phyloP scores from a whole-genome alignment of 1,284 basidiomycete genomes.

The Puccinia triticina region DNA sequence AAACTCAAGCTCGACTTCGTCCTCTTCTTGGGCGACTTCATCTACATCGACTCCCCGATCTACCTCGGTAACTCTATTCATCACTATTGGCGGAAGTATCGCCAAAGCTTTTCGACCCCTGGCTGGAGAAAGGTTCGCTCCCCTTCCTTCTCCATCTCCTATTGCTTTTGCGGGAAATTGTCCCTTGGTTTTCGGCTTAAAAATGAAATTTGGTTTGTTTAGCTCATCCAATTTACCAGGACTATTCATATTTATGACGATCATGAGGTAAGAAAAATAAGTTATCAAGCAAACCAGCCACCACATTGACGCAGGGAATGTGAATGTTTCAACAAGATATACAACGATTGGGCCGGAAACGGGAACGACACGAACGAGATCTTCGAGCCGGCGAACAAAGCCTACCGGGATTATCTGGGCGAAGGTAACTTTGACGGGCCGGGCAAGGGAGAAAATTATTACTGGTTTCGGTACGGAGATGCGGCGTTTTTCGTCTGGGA shows the following conservation, averaged over 20 bases:
- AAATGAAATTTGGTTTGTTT: slow-evolving; percentile 62
- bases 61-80: slow-evolving; percentile 68
- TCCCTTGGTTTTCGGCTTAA: slow-evolving; percentile 48
- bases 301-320: background rate
- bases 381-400: slow-evolving; percentile 42
- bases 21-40: slow-evolving; percentile 55
- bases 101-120: slow-evolving; percentile 69
- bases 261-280: slow-evolving; percentile 65
- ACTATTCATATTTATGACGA: slow-evolving; percentile 71
- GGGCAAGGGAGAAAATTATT: slow-evolving; percentile 53
- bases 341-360: slow-evolving; percentile 70
- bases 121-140: slow-evolving; percentile 72
- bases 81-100: slow-evolving; percentile 69
- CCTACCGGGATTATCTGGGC: slow-evolving; percentile 43
- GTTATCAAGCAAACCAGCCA: background rate
- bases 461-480: slow-evolving; percentile 52
- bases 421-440: slow-evolving; percentile 46
- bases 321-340: slow-evolving; percentile 61
- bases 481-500: slow-evolving; percentile 50
- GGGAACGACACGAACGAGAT: slow-evolving; percentile 66
- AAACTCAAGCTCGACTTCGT: slow-evolving; percentile 40
- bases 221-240: slow-evolving; percentile 59
- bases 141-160: slow-evolving; percentile 61
- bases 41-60: slow-evolving; percentile 53
- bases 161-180: background rate